Percentiles rank a stretch among this genome's conserved stretches.
Evolutionary conservation across 495 filamentous ascomycete species (phyloP).

Genomic region (Articulospora tetracladia): DNA sequence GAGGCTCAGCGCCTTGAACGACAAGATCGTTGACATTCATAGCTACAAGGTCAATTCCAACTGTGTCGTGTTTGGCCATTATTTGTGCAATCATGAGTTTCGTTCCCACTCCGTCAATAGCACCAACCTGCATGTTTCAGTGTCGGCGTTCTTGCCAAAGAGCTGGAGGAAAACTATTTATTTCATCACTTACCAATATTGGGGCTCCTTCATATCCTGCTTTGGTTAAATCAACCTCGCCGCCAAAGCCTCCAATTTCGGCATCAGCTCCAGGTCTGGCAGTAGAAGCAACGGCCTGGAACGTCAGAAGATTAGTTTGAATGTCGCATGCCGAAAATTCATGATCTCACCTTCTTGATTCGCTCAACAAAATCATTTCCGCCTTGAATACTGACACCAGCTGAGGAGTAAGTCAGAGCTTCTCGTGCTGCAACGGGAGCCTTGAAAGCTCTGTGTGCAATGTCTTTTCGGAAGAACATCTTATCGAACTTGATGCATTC

Average conservation of each 20-base stretch:
- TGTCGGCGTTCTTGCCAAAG: not conserved
- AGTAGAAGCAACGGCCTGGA: slow-evolving; percentile 61
- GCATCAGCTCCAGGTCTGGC: slow-evolving; percentile 80
- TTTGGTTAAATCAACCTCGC: slow-evolving; percentile 73
- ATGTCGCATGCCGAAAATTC: not conserved
- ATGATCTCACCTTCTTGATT: slow-evolving; percentile 65
- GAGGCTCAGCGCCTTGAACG: slow-evolving; percentile 88
- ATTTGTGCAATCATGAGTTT: slow-evolving; percentile 93
- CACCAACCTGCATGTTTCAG: slow-evolving; percentile 50
- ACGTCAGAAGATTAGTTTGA: not conserved
- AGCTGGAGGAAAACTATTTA: not conserved
- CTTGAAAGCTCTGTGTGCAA: slow-evolving; percentile 67
- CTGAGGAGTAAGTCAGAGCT: slow-evolving; percentile 84
- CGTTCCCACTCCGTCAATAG: slow-evolving; percentile 94
- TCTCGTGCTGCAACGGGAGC: slow-evolving; percentile 33
- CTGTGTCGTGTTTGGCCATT: slow-evolving; percentile 83
- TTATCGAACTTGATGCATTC: slow-evolving; percentile 76
- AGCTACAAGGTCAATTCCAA: slow-evolving; percentile 93
- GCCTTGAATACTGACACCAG: slow-evolving; percentile 88
- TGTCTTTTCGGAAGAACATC: slow-evolving; percentile 93
- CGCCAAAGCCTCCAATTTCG: slow-evolving; percentile 92
- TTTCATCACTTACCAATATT: slow-evolving; percentile 40
- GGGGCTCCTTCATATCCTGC: slow-evolving; percentile 74
- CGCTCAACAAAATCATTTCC: slow-evolving; percentile 86
- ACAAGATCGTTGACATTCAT: slow-evolving; percentile 99